Base-by-base conservation (phyloP, 2,329 filamentous ascomycete species). In the Xylaria sp. region DNA sequence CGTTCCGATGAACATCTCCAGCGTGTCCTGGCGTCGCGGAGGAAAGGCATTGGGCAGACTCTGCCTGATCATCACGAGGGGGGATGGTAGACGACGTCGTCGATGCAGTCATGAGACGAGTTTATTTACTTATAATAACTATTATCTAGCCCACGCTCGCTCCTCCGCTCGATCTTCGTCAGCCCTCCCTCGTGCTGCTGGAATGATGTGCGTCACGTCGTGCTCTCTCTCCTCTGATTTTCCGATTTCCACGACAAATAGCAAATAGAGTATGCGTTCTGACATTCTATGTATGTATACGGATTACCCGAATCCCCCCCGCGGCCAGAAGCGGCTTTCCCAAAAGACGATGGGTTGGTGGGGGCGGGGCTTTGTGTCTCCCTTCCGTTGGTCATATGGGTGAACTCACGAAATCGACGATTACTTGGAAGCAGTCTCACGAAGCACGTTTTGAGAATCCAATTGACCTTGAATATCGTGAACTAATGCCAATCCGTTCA, bases 151-250 rank as follows among this genome's bases (percentile, higher is more conserved):
- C 7, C 11, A 12, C 17, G 12, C 39, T 17, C 17, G 39, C 17
- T 17, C 12, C 51, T 66, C 54, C 61, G 50, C 69, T 68, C 66
- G 69, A 74, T 72, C 64, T 65, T 65, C 55, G 19, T 55, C 64
- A 68, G 67, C 68, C 19, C 34, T 72, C 67, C 71, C 70, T 66
- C 69, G 73, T 68, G 64, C 65, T 67, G 68, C 65, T 67, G 68
- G 68, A 66, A 73, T 73, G 73, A 74, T 73, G 69, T 74, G 69
- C 72, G 70, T 70, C 42, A 19, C 39, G 39, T 45, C 39, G 17
- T 27, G 24, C 24, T n/a, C 14, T 9, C 3, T 55, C 69, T 56
- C 69, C 67, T 73, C 73, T 69, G 69, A 67, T 71, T 70, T 61
- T 73, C 64, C 67, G 39, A 61, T 73, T 64, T 65, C 71, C 69